phyloP scores from a whole-genome alignment of 805 yeast genomes.

The Candida maesae region DNA sequence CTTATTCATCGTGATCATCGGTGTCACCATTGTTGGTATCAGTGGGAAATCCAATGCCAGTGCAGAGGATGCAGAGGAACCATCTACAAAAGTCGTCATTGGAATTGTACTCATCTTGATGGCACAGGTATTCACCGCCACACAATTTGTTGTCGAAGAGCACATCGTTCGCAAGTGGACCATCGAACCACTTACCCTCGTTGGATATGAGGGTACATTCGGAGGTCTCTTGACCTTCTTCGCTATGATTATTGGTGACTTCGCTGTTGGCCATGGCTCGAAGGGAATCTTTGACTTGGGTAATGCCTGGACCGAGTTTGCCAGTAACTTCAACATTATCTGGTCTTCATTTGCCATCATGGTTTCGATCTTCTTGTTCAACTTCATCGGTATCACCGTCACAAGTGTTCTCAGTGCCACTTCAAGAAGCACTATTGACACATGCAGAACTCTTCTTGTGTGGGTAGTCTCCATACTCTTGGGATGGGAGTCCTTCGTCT shows the following conservation, averaged over 20 bases:
- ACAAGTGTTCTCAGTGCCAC: conserved; percentile 70
- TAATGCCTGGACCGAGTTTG: conserved; percentile 47
- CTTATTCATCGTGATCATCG: conserved; percentile 57
- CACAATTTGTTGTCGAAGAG: conserved; percentile 78
- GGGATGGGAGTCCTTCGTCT: conserved; percentile 72
- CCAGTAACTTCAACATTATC: conserved; percentile 40
- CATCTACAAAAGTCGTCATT: conserved; percentile 33
- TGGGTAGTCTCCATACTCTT: conserved; percentile 66
- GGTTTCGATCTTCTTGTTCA: conserved; percentile 69
- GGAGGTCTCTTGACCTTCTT: conserved; percentile 47
- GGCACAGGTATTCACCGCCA: conserved; percentile 67
- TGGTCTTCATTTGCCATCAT: conserved; percentile 58
- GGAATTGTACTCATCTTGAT: conserved; percentile 57
- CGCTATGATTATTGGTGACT: conserved; percentile 42
- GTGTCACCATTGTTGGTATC: conserved; percentile 69
- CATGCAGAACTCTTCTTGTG: conserved; percentile 69
- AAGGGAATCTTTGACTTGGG: conserved; percentile 50
- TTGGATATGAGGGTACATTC: conserved; percentile 70
- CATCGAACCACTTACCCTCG: conserved; percentile 59
- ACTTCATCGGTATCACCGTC: conserved; percentile 67
- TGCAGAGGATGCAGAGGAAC: conserved; percentile 3
- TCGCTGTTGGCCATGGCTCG: conserved; percentile 35
- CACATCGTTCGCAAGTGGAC: conserved; percentile 51
- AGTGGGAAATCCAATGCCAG: conserved; percentile 47
- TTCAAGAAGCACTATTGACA: conserved; percentile 73